Evolutionary conservation across 208 protist genomes (phyloP).

Genomic region (Naegleria lovaniensis): DNA sequence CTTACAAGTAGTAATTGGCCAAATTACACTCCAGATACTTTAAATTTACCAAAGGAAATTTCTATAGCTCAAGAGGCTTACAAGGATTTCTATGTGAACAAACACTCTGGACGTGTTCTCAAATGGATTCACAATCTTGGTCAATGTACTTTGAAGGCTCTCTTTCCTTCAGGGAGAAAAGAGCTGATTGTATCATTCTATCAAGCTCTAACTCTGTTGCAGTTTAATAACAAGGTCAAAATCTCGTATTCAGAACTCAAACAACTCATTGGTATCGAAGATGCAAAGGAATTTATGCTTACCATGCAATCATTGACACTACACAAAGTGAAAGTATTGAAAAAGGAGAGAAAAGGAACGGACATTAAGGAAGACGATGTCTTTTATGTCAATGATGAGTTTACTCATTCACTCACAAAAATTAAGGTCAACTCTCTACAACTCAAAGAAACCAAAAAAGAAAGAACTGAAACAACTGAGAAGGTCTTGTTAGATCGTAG

Average conservation of each 20-base stretch:
- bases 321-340: slow-evolving; percentile 51
- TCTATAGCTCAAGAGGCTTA: slow-evolving; percentile 50
- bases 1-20: slow-evolving; percentile 74
- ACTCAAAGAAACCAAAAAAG: slow-evolving; percentile 67
- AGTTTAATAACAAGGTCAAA: slow-evolving; percentile 65
- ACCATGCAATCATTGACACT: slow-evolving; percentile 59
- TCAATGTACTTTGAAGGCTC: slow-evolving; percentile 55
- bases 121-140: slow-evolving; percentile 57
- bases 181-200: slow-evolving; percentile 76
- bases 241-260: slow-evolving; percentile 55
- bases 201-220: slow-evolving; percentile 76
- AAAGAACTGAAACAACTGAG: slow-evolving; percentile 62
- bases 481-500: slow-evolving; percentile 40
- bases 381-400: slow-evolving; percentile 44
- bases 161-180: slow-evolving; percentile 53
- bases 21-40: slow-evolving; percentile 41
- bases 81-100: slow-evolving; percentile 55
- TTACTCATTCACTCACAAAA: slow-evolving; percentile 48
- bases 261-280: slow-evolving; percentile 50
- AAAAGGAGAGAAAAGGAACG: slow-evolving; percentile 39
- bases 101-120: slow-evolving; percentile 56
- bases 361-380: not conserved
- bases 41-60: slow-evolving; percentile 45
- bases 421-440: slow-evolving; percentile 77
- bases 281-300: slow-evolving; percentile 55